These are phyloP conservation scores for Nakazawaea peltata DNA, from an alignment of 805 yeast genomes.

Conservation along the genomic window DNA sequence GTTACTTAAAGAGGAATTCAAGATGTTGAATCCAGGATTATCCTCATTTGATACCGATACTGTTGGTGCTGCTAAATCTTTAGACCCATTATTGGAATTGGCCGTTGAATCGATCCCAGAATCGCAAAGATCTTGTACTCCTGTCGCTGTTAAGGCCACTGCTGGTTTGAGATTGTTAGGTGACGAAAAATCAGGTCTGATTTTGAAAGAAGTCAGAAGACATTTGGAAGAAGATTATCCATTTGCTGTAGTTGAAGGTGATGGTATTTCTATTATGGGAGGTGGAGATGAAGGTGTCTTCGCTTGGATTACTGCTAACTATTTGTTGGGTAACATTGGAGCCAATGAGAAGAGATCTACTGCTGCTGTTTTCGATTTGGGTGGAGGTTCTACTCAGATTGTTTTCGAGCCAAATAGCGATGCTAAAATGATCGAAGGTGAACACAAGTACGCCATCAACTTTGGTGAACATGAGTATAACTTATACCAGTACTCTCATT, in stretches of 20 bases:
- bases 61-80: conserved; percentile 79
- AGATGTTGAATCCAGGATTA: conserved; percentile 89
- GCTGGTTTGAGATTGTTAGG: conserved; percentile 93
- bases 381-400: conserved; percentile 98
- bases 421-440: conserved; percentile 72
- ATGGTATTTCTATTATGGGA: conserved; percentile 89
- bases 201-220: conserved; percentile 65
- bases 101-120: conserved; percentile 78
- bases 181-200: conserved; percentile 58
- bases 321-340: conserved; percentile 89
- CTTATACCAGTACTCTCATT: conserved; percentile 88
- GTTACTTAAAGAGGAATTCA: conserved; percentile 70
- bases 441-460: conserved; percentile 70
- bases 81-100: conserved; percentile 69
- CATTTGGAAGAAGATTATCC: conserved; percentile 81
- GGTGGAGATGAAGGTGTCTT: conserved; percentile 97
- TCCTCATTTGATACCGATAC: conserved; percentile 79
- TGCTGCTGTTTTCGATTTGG: conserved; percentile 95
- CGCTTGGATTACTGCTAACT: conserved; percentile 98
- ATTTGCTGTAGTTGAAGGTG: conserved; percentile 80
- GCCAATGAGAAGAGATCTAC: conserved; percentile 68
- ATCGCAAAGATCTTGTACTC: conserved; percentile 70
- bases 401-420: conserved; percentile 84
- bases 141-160: conserved; percentile 95
- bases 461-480: conserved; percentile 79